Base-by-base conservation (phyloP, 2,329 filamentous ascomycete genomes). In the Fusarium cyanostomum region DNA sequence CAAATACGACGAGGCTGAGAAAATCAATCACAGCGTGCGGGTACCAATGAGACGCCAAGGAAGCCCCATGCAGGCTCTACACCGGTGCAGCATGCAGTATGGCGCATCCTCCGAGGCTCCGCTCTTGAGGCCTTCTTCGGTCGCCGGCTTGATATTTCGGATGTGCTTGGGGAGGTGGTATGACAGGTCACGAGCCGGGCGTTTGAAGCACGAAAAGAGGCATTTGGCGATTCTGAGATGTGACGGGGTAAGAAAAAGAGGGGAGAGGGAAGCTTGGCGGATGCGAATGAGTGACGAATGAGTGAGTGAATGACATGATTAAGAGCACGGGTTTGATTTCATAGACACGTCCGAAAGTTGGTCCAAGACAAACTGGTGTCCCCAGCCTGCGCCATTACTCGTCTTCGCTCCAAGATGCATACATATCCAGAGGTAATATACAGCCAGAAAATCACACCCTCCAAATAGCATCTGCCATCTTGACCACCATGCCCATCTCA, bases 391-490 rank as follows among this genome's bases (percentile, higher is more conserved):
- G n/a, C n/a, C n/a, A n/a, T n/a, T n/a, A n/a, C 31, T 16, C 39
- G 21, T 18, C 41, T 55, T 35, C 21, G 16, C n/a, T 37, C n/a
- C 13, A 33, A 34, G 21, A 37, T 16, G 33, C n/a, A 42, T 42
- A 28, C 30, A 59, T 46, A 41, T 34, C 37, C 37, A 18, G 5
- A 34, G 8, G 12, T 21, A 33, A 13, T 30, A 12, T 28, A 16
- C 11, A 30, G 37, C n/a, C n/a, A n/a, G n/a, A n/a, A n/a, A n/a
- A 44, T 50, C 56, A 79, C 35, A 80, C 79, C 68, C 92, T 83
- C 86, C 92, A 96, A 52, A 97, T 93, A n/a, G 93, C 94, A 83
- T 98, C 94, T 8, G 92, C 87, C 89, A 98, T 94, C 73, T 85
- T 90, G 2, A 87, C 88, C 28, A 97, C 93, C 77, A 92, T 85